These are phyloP conservation scores for Gymnopilus junonius DNA, from an alignment of 768 basidiomycete species.

Conservation along the genomic window DNA sequence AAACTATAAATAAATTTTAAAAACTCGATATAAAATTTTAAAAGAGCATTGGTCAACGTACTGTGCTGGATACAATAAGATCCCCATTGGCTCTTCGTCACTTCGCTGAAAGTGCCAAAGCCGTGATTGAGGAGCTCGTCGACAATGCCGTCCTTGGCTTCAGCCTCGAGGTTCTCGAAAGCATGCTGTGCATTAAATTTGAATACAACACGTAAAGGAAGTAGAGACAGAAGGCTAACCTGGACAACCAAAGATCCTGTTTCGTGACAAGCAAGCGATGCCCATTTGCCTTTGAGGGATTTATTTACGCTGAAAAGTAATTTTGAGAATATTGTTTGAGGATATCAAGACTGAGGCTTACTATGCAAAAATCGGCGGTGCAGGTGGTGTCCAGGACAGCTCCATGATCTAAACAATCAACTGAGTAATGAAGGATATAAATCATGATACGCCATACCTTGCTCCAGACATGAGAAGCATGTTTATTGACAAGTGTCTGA, in stretches of 20 bases:
- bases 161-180: constrained; percentile 84
- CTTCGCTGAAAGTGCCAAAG: constrained; percentile 66
- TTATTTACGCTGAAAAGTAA: constrained; percentile 72
- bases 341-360: constrained; percentile 38
- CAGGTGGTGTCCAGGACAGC: constrained; percentile 83
- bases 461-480: constrained; percentile 92
- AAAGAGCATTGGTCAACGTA: no score
- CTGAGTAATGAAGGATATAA: constrained; percentile 8
- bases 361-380: constrained; percentile 89
- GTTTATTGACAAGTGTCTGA: constrained; percentile 86
- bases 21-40: no score
- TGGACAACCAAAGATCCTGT: constrained; percentile 89
- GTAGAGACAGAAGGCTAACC: constrained; percentile 42
- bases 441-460: constrained; percentile 53
- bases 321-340: neutral
- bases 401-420: constrained; percentile 78
- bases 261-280: constrained; percentile 87
- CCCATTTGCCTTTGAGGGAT: constrained; percentile 88
- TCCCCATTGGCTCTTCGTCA: constrained; percentile 89
- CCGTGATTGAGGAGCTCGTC: constrained; percentile 84
- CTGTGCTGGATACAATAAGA: constrained; percentile 88
- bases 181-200: constrained; percentile 57
- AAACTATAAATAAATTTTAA: constrained; percentile 47
- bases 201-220: neutral
- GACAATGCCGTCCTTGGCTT: constrained; percentile 83